These are phyloP conservation scores for Iris pallida DNA, from an alignment of 116 monocot species.

Conservation along the genomic window DNA sequence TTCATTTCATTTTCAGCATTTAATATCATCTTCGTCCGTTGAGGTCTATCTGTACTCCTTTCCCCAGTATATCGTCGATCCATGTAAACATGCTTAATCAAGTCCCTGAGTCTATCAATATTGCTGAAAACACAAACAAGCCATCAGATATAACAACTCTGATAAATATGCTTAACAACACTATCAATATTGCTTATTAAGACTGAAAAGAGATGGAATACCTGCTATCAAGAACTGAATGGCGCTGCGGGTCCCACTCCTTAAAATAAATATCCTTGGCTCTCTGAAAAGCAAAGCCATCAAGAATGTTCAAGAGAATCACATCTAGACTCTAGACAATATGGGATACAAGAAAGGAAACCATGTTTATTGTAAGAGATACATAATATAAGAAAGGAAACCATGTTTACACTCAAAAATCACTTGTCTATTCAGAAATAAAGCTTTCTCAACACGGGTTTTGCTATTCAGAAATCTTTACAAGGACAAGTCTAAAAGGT, in stretches of 20 bases:
- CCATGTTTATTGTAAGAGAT: too few relatives aligned
- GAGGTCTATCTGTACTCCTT: conserved; percentile 30
- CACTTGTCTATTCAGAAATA: too few relatives aligned
- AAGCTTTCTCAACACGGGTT: too few relatives aligned
- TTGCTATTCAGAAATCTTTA: too few relatives aligned
- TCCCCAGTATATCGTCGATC: conserved; percentile 64
- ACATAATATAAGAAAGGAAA: too few relatives aligned
- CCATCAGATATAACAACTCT: not conserved
- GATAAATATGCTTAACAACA: not conserved
- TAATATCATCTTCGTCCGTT: conserved; percentile 37
- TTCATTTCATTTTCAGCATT: not conserved
- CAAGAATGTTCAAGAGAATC: not conserved
- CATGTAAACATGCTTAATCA: conserved; percentile 77
- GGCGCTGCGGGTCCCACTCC: conserved; percentile 73
- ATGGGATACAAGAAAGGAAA: not conserved
- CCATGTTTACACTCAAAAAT: too few relatives aligned
- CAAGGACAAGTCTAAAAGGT: too few relatives aligned
- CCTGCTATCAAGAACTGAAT: conserved; percentile 88
- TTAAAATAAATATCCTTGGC: conserved; percentile 80
- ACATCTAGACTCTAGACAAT: not conserved
- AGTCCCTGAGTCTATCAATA: conserved; percentile 56
- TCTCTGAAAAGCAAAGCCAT: conserved; percentile 35
- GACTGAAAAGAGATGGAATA: conserved; percentile 6
- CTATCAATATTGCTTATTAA: not conserved
- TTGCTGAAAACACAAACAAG: conserved; percentile 39